Evolutionary conservation across 73 alveolate species (phyloP).

Genomic region (Paramecium sexaurelia): DNA sequence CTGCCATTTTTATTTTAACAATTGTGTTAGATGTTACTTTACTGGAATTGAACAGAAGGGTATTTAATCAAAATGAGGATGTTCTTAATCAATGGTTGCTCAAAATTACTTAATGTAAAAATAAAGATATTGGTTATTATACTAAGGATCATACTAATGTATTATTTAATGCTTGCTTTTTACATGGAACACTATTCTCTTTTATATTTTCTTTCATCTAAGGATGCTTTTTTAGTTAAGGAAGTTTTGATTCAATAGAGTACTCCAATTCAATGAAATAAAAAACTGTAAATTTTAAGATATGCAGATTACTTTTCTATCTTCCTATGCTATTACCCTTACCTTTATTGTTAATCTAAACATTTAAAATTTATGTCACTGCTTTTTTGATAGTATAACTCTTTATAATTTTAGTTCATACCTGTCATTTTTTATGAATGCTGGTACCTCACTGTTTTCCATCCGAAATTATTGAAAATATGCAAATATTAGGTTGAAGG

Average conservation of each 20-base stretch:
- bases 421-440: not conserved
- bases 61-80: not conserved
- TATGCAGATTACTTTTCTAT: not conserved
- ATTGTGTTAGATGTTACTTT: not conserved
- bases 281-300: not conserved
- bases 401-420: not conserved
- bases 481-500: not conserved
- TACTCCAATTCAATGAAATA: not conserved
- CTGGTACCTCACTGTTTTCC: not conserved
- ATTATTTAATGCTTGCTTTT: not conserved
- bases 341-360: not conserved
- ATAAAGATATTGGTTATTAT: not conserved
- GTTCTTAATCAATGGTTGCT: not conserved
- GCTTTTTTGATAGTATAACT: not conserved
- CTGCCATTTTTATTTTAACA: not conserved
- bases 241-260: not conserved
- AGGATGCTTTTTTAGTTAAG: constrained; percentile 42
- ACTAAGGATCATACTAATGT: not conserved
- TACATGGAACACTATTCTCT: not conserved
- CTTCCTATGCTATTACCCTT: not conserved
- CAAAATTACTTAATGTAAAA: not conserved
- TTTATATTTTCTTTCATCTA: not conserved
- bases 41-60: not conserved
- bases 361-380: not conserved
- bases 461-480: not conserved